phyloP scores from a whole-genome alignment of 371 early-diverging fungal genomes.

The Syncephalastrum sp. region DNA sequence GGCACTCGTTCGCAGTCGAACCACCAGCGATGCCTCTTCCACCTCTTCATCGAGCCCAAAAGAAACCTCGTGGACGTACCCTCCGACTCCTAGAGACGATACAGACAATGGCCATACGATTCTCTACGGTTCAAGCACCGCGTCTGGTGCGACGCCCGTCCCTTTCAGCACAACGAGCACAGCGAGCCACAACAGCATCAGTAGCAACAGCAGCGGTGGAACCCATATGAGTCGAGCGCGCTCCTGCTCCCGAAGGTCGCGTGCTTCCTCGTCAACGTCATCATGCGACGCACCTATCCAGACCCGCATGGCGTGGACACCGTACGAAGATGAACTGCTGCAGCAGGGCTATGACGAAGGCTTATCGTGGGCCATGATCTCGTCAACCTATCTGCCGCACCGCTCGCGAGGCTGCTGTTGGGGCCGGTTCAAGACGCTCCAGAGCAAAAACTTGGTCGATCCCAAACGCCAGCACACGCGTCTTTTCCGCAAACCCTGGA shows the following conservation, averaged over 20 bases:
- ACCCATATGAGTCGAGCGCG: constrained; percentile 5
- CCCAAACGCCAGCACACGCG: constrained; percentile 26
- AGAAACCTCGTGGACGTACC: constrained; percentile 11
- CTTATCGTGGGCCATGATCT: constrained; percentile 47
- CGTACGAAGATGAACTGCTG: constrained; percentile 36
- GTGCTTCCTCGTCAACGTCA: constrained; percentile 9
- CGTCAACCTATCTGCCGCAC: constrained; percentile 40
- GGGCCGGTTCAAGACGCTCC: constrained; percentile 46
- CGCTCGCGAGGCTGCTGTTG: constrained; percentile 49
- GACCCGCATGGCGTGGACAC: constrained; percentile 37
- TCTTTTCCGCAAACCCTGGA: constrained; percentile 37
- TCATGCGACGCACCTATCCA: constrained; percentile 11
- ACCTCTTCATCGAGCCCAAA: constrained; percentile 8
- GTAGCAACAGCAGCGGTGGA: constrained; percentile 3
- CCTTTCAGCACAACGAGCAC: constrained; percentile 2
- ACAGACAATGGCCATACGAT: not conserved
- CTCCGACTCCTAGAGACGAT: constrained; percentile 11
- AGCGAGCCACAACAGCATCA: not conserved
- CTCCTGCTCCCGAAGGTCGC: constrained; percentile 6
- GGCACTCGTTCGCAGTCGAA: constrained; percentile 8
- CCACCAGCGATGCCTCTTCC: constrained; percentile 13
- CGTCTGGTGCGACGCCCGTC: too few species aligned
- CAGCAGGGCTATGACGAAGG: constrained; percentile 43
- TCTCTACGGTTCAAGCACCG: too few species aligned
- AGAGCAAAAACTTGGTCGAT: constrained; percentile 31